phyloP scores from a whole-genome alignment of 768 basidiomycete species.

The Pholiota molesta region DNA sequence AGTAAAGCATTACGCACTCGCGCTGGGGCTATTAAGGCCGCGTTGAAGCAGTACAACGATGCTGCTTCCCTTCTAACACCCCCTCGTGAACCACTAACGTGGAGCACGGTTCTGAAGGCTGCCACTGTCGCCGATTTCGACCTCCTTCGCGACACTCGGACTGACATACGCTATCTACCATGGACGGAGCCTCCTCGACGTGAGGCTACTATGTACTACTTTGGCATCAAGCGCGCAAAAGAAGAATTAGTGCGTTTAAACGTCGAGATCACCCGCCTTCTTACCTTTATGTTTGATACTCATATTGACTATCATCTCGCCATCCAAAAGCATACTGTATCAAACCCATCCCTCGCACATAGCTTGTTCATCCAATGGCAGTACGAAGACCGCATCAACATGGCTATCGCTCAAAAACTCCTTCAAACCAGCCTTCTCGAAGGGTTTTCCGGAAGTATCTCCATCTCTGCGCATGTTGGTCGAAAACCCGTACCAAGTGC shows the following conservation, averaged over 20 bases:
- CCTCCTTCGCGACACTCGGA: not conserved
- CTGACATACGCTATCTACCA: not conserved
- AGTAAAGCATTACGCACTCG: not conserved
- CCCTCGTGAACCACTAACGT: not conserved
- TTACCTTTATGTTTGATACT: constrained; percentile 1
- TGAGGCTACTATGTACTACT: not conserved
- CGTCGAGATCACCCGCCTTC: not conserved
- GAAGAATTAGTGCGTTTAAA: not conserved
- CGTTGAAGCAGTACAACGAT: not conserved
- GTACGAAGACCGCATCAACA: not conserved
- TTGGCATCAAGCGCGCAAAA: not conserved
- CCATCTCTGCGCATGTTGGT: no score
- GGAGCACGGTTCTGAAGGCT: not conserved
- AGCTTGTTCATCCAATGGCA: not conserved
- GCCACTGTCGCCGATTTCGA: constrained; percentile 1
- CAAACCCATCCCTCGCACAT: not conserved
- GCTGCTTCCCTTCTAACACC: not conserved
- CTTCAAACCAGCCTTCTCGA: not conserved
- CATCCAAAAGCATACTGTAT: not conserved
- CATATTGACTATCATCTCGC: not conserved
- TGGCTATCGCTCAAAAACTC: not conserved
- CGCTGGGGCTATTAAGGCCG: not conserved
- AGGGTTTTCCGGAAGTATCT: no score
- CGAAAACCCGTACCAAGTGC: no score
- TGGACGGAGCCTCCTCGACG: not conserved